Conservation (phyloP, 2,329 filamentous ascomycete species). For the Dryadomyces quercivorus region DNA sequence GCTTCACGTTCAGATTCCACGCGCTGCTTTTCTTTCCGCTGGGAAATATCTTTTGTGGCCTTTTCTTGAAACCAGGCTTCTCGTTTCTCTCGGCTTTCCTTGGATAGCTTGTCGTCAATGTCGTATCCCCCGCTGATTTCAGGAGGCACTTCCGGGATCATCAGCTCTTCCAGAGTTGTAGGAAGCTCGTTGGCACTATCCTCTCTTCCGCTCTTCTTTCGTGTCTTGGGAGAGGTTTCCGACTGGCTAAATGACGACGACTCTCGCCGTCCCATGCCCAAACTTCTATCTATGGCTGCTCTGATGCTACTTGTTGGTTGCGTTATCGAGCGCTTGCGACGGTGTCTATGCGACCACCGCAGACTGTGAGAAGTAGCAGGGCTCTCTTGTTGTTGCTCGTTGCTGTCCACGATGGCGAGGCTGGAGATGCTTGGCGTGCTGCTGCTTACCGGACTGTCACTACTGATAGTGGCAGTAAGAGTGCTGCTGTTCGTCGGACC, state of each 20-base stretch:
- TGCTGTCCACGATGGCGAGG: neutral
- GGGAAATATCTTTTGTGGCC: neutral
- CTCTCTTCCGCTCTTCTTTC: neutral
- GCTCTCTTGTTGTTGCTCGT: neutral
- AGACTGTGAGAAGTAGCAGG: neutral
- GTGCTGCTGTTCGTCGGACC: neutral
- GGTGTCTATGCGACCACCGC: neutral
- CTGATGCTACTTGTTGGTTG: slow-evolving; percentile 1
- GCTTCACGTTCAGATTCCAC: neutral
- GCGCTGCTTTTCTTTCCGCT: neutral
- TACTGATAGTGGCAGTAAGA: slow-evolving; percentile 1
- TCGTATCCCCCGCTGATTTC: slow-evolving; percentile 4
- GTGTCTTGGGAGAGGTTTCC: neutral
- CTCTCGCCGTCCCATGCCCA: neutral
- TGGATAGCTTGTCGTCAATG: slow-evolving; percentile 2
- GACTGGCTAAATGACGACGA: neutral
- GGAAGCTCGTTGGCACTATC: neutral
- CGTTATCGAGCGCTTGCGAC: slow-evolving; percentile 1
- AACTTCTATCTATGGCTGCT: neutral
- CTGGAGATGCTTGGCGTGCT: neutral
- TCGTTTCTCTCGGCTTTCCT: slow-evolving; percentile 5
- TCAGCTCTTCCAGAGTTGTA: slow-evolving; percentile 7
- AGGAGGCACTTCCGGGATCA: neutral
- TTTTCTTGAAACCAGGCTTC: slow-evolving; percentile 9
- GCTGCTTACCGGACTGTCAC: slow-evolving; percentile 2